A percentile compares a stretch with the other conserved stretches of the same genome.
phyloP scores from a whole-genome alignment of 495 filamentous ascomycete species.

The Elasticomyces elasticus region DNA sequence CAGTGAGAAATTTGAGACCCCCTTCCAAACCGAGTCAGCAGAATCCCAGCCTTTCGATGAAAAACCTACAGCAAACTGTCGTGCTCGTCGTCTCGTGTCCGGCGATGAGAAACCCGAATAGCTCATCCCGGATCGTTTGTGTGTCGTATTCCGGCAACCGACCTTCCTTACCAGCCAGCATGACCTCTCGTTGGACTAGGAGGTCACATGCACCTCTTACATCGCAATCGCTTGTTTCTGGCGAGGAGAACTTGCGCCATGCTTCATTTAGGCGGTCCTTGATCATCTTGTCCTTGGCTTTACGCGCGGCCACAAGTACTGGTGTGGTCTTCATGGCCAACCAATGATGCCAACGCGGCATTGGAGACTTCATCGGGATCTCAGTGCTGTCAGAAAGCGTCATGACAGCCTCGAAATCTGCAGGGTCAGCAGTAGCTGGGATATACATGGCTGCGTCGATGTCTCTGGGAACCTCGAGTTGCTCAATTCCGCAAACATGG shows the following conservation, averaged over 20 bases:
- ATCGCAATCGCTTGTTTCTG: not conserved
- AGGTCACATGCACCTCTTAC: conserved; percentile 2
- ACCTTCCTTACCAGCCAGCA: conserved; percentile 1
- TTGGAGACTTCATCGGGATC: conserved; percentile 4
- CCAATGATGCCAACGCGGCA: not conserved
- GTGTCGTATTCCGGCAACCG: conserved; percentile 1
- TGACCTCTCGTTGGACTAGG: conserved; percentile 1
- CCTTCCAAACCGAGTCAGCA: too few relatives aligned
- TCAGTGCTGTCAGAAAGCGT: not conserved
- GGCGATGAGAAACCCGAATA: conserved; percentile 7
- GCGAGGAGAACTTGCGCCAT: not conserved
- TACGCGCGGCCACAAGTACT: not conserved
- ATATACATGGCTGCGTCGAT: not conserved
- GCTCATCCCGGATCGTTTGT: not conserved
- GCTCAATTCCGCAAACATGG: not conserved
- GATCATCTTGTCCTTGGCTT: not conserved
- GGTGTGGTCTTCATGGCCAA: conserved; percentile 1
- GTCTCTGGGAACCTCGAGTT: not conserved
- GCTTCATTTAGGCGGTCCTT: not conserved
- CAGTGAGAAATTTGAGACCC: conserved; percentile 13
- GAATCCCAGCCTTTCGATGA: too few relatives aligned
- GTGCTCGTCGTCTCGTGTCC: conserved; percentile 15
- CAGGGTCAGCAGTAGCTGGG: not conserved
- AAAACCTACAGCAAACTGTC: not conserved
- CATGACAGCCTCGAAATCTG: not conserved